Conservation (phyloP, 176 grass and related monocot species). For the Avena atlantica region DNA sequence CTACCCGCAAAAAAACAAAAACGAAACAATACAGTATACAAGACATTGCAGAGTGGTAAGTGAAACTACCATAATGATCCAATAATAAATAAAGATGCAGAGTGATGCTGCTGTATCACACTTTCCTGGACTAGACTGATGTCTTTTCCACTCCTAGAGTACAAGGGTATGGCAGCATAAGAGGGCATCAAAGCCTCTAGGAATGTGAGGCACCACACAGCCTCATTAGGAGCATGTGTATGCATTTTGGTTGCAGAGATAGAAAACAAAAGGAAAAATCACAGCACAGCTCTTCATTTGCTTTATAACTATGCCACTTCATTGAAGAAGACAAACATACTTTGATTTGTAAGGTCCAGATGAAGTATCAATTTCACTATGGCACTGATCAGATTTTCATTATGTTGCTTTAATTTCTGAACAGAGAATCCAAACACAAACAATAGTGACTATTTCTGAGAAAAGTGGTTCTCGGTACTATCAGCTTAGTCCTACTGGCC, state of each 20-base stretch:
- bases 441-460: neutral
- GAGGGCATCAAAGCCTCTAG: neutral
- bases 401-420: neutral
- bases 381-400: neutral
- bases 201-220: neutral
- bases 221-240: neutral
- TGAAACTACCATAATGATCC: conserved; percentile 15
- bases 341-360: neutral
- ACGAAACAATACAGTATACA: conserved; percentile 10
- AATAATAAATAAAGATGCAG: neutral
- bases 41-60: conserved; percentile 3
- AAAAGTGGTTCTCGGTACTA: conserved; percentile 1
- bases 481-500: neutral
- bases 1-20: too few relatives aligned
- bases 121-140: neutral
- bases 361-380: conserved; percentile 5
- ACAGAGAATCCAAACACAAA: neutral
- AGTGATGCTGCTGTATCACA: neutral
- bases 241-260: neutral
- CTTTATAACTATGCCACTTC: neutral
- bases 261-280: too few relatives aligned
- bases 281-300: neutral
- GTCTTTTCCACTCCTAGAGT: neutral
- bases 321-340: neutral
- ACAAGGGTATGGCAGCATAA: conserved; percentile 9